phyloP scores from a whole-genome alignment of 768 basidiomycete genomes.

The Kwoniella sp. region DNA sequence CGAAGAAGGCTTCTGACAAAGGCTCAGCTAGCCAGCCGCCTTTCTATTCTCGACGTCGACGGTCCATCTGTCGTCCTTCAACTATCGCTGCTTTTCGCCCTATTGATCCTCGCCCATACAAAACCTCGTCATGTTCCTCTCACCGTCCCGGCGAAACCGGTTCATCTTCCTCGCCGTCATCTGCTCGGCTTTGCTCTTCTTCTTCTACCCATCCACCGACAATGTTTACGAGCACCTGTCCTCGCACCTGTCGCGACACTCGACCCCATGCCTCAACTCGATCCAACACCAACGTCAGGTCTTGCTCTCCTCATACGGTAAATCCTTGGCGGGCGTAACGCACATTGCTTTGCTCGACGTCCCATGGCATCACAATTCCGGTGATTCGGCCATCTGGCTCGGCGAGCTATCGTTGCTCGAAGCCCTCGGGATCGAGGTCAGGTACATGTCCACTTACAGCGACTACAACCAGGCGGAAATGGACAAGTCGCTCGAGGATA shows the following conservation, averaged over 20 bases:
- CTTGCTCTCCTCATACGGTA: constrained; percentile 1
- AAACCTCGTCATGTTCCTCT: constrained; percentile 6
- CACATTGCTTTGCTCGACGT: constrained; percentile 10
- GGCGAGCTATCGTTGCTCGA: constrained; percentile 9
- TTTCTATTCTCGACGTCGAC: too few relatives aligned
- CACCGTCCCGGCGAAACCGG: constrained; percentile 13
- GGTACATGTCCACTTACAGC: constrained; percentile 4
- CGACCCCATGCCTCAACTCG: constrained; percentile 12
- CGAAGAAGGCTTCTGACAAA: too few relatives aligned
- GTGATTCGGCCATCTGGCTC: constrained; percentile 18
- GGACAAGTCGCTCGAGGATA: constrained; percentile 9
- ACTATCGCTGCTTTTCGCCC: background rate
- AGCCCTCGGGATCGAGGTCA: constrained; percentile 6
- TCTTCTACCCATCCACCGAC: constrained; percentile 6
- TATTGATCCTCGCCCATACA: background rate
- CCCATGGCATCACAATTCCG: constrained; percentile 18
- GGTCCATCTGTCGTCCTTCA: background rate
- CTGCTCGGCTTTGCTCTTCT: constrained; percentile 2
- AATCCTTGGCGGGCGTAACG: constrained; percentile 9
- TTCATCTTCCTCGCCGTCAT: constrained; percentile 5
- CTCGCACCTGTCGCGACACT: background rate
- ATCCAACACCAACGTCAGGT: constrained; percentile 9
- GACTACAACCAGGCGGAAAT: constrained; percentile 7
- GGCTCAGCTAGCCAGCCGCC: too few relatives aligned
- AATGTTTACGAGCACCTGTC: constrained; percentile 1